Percentiles rank a stretch among this genome's conserved stretches.
phyloP scores from a whole-genome alignment of 1,139 yeast species.

The Lodderomyces parapsilosis region DNA sequence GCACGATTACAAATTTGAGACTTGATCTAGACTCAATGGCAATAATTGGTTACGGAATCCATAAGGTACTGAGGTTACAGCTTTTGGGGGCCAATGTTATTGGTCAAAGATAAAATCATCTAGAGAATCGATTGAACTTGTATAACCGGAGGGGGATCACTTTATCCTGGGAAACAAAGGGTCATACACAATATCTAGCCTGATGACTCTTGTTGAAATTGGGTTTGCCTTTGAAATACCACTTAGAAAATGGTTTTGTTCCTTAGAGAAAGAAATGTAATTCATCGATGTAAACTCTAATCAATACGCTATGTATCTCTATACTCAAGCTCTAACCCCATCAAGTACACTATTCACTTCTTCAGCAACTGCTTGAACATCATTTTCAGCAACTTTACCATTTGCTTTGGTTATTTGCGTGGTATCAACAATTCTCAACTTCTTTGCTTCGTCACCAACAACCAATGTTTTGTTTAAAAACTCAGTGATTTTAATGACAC shows the following conservation, averaged over 20 bases:
- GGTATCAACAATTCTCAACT: neutral
- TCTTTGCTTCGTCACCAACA: neutral
- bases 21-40: neutral
- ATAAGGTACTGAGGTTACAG: too few relatives aligned
- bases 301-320: neutral
- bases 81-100: too few relatives aligned
- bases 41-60: too few relatives aligned
- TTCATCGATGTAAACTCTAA: neutral
- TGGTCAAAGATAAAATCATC: too few relatives aligned
- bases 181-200: too few relatives aligned
- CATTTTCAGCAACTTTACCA: neutral
- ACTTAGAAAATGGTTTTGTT: too few relatives aligned
- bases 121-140: too few relatives aligned
- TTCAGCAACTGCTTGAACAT: neutral
- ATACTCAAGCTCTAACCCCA: neutral
- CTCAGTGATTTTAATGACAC: constrained; percentile 24
- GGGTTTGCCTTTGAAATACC: too few relatives aligned
- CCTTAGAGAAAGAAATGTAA: neutral
- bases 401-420: neutral
- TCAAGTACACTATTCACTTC: neutral
- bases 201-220: too few relatives aligned
- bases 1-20: neutral
- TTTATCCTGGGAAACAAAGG: too few relatives aligned
- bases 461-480: constrained; percentile 26
- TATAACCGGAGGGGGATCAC: too few relatives aligned